These are phyloP conservation scores for Alternaria sp. DNA, from an alignment of 2,329 filamentous ascomycete genomes.

Conservation along the genomic window DNA sequence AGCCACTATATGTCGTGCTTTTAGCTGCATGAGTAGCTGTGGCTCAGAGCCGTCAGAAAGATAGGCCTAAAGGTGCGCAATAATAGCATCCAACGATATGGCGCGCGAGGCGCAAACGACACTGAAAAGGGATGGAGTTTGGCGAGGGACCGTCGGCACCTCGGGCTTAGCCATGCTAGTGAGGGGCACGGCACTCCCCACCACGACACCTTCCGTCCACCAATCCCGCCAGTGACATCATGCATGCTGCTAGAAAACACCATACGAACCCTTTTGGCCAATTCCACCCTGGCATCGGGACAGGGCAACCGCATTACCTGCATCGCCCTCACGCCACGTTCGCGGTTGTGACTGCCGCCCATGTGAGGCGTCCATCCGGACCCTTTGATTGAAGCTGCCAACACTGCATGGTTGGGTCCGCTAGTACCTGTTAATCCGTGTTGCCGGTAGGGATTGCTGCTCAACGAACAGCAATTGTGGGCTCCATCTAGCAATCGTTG, in stretches of 20 bases:
- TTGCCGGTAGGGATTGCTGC: conserved; percentile 15
- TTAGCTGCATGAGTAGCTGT: not conserved
- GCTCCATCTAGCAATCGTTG: conserved; percentile 10
- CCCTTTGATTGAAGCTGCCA: conserved; percentile 17
- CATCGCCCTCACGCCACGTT: conserved; percentile 11
- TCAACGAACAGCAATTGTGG: conserved; percentile 38
- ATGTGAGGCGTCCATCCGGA: conserved; percentile 8
- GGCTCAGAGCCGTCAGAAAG: not conserved
- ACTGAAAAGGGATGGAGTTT: conserved; percentile 2
- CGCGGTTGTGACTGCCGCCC: conserved; percentile 8
- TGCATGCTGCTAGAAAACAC: not conserved
- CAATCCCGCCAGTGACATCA: conserved; percentile 20
- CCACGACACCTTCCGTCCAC: conserved; percentile 3
- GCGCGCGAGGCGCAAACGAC: conserved; percentile 4
- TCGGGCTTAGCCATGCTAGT: conserved; percentile 16
- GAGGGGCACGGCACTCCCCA: conserved; percentile 16
- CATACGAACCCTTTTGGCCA: not conserved
- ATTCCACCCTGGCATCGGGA: not conserved
- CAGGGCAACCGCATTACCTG: not conserved
- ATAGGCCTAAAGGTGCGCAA: not conserved
- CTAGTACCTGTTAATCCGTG: conserved; percentile 26
- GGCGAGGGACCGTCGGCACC: conserved; percentile 21
- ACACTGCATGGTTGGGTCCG: conserved; percentile 18
- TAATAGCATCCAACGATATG: not conserved
- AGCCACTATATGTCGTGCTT: conserved; percentile 28